These are phyloP conservation scores for Teunomyces panamensis DNA, from an alignment of 805 yeast genomes.

Conservation along the genomic window DNA sequence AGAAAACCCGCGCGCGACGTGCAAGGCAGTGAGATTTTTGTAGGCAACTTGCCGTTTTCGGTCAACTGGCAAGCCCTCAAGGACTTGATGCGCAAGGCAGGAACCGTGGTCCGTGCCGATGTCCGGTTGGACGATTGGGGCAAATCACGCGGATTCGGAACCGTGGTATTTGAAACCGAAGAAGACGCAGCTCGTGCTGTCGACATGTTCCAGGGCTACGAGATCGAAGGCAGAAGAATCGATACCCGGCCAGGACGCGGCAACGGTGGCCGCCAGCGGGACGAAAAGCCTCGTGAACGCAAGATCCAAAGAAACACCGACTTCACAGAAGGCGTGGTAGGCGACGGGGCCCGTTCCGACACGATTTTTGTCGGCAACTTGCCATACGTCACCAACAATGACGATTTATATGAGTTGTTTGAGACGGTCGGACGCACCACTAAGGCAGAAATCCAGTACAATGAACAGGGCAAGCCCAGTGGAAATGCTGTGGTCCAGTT, in stretches of 20 bases:
- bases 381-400: constrained; percentile 85
- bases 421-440: constrained; percentile 76
- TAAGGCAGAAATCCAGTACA: constrained; percentile 70
- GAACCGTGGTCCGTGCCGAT: constrained; percentile 80
- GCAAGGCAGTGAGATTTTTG: constrained; percentile 60
- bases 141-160: constrained; percentile 83
- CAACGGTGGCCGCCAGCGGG: constrained; percentile 12
- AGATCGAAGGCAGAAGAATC: constrained; percentile 69
- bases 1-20: constrained; percentile 10
- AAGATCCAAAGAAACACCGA: constrained; percentile 40
- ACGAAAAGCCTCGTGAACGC: constrained; percentile 10
- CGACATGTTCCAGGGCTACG: constrained; percentile 63
- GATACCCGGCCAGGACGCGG: constrained; percentile 73
- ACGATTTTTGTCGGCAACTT: constrained; percentile 69
- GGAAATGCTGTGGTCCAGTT: constrained; percentile 88
- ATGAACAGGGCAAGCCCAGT: constrained; percentile 59
- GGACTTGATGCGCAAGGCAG: constrained; percentile 76
- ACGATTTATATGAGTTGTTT: constrained; percentile 81
- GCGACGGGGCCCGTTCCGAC: constrained; percentile 50
- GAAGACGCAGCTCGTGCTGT: constrained; percentile 75
- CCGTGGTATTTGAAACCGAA: constrained; percentile 62
- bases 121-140: constrained; percentile 65
- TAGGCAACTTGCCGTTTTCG: constrained; percentile 81
- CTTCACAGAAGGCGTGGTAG: constrained; percentile 65
- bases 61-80: constrained; percentile 81